Evolutionary conservation across 73 alveolate genomes (phyloP).

Genomic region (Stentor coeruleus): DNA sequence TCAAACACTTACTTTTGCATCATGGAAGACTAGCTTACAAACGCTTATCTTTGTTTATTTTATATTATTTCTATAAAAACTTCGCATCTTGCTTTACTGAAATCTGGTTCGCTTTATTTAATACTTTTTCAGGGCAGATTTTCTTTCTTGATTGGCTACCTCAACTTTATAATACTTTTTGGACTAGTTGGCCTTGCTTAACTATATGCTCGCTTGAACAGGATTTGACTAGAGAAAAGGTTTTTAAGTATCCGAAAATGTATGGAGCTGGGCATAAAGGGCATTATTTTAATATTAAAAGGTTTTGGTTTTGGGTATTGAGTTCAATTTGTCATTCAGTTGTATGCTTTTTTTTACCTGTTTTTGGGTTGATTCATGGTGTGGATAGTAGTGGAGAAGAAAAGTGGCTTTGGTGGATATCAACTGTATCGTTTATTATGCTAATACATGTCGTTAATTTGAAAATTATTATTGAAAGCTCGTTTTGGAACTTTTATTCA

Average conservation of each 20-base stretch:
- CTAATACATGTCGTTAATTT: conserved; percentile 73
- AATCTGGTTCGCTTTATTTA: conserved; percentile 61
- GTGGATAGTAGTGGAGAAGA: conserved; percentile 52
- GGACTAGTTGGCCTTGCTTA: conserved; percentile 76
- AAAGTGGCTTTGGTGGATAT: conserved; percentile 66
- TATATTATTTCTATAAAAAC: conserved; percentile 81
- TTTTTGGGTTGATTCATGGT: conserved; percentile 41
- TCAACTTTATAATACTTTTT: conserved; percentile 68
- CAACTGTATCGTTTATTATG: conserved; percentile 72
- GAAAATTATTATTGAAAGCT: conserved; percentile 69
- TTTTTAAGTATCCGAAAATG: conserved; percentile 45
- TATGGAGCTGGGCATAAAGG: conserved; percentile 80
- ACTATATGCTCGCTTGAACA: conserved; percentile 31
- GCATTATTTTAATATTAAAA: conserved; percentile 56
- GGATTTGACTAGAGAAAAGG: conserved; percentile 28
- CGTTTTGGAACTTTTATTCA: conserved; percentile 57
- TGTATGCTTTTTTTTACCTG: conserved; percentile 29
- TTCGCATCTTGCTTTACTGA: conserved; percentile 57
- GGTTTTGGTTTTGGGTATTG: conserved; percentile 76
- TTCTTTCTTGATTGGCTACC: conserved; percentile 84
- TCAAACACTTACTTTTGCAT: conserved; percentile 73
- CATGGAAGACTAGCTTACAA: conserved; percentile 93
- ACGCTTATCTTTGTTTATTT: conserved; percentile 58
- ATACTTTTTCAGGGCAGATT: conserved; percentile 84
- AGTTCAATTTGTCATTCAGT: conserved; percentile 65